These are phyloP conservation scores for Lactarius hatsudake DNA, from an alignment of 768 basidiomycete species.

Conservation along the genomic window DNA sequence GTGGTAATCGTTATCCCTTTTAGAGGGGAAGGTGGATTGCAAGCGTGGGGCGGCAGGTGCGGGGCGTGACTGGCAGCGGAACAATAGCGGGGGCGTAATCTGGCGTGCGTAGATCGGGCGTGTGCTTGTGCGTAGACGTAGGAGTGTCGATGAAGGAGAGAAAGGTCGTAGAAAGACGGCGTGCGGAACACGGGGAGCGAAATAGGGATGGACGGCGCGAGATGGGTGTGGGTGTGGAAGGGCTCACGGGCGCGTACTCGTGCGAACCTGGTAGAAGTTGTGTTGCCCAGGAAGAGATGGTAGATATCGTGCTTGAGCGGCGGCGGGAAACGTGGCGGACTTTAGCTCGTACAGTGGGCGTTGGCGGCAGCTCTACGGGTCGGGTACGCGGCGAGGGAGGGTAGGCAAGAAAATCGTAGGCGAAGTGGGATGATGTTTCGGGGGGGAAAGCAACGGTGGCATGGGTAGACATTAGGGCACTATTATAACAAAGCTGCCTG, in stretches of 20 bases:
- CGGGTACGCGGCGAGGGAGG: slow-evolving; percentile 34
- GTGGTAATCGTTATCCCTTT: background rate
- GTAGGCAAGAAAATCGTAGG: slow-evolving; percentile 34
- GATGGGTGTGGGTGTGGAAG: slow-evolving; percentile 33
- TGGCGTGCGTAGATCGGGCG: slow-evolving; percentile 53
- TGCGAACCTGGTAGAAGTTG: slow-evolving; percentile 54
- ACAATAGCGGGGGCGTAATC: slow-evolving; percentile 70
- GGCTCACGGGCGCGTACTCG: slow-evolving; percentile 40
- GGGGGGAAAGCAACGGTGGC: background rate
- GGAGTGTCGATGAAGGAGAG: slow-evolving; percentile 44
- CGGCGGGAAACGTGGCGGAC: slow-evolving; percentile 24
- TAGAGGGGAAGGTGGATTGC: background rate
- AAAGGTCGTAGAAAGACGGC: slow-evolving; percentile 47
- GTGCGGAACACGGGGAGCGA: slow-evolving; percentile 32
- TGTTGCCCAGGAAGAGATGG: slow-evolving; percentile 61
- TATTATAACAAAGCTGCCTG: slow-evolving; percentile 1
- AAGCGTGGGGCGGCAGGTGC: slow-evolving; percentile 3
- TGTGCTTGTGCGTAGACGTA: slow-evolving; percentile 40
- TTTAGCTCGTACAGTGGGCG: slow-evolving; percentile 25
- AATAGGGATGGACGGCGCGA: slow-evolving; percentile 32
- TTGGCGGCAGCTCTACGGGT: slow-evolving; percentile 31
- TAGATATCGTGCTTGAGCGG: slow-evolving; percentile 46
- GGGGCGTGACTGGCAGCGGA: slow-evolving; percentile 27
- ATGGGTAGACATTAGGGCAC: slow-evolving; percentile 2
- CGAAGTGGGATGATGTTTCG: slow-evolving; percentile 15